phyloP scores from a whole-genome alignment of 345 rosid species.

The Sonneratia caseolaris region DNA sequence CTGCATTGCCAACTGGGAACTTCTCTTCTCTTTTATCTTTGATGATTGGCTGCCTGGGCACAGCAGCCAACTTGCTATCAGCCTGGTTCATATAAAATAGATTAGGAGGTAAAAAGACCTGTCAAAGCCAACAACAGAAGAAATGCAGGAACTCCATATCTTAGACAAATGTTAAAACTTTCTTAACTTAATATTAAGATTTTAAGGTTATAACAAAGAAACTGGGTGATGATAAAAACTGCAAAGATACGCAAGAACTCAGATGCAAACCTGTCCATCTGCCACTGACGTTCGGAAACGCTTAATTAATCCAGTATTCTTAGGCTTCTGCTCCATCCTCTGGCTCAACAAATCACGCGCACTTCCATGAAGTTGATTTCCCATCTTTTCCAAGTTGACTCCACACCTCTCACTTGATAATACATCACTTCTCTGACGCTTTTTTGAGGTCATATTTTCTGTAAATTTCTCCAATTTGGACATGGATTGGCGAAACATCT shows the following conservation, averaged over 20 bases:
- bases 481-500: conserved; percentile 52
- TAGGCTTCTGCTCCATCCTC: conserved; percentile 65
- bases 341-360: conserved; percentile 44
- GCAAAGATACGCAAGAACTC: not conserved
- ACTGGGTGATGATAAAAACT: not conserved
- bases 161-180: not conserved
- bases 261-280: conserved; percentile 70
- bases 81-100: conserved; percentile 28
- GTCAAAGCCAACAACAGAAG: not conserved
- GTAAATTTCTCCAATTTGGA: conserved; percentile 57
- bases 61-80: conserved; percentile 37
- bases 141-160: not conserved
- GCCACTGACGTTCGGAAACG: conserved; percentile 57
- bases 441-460: conserved; percentile 65
- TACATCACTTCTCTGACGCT: conserved; percentile 59
- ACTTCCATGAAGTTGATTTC: conserved; percentile 58
- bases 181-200: not conserved
- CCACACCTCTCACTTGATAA: conserved; percentile 47
- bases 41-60: conserved; percentile 43
- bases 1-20: conserved; percentile 45
- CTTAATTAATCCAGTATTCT: conserved; percentile 63
- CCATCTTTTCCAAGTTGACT: conserved; percentile 46
- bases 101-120: not conserved
- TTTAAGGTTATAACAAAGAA: not conserved
- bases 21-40: conserved; percentile 58